These are phyloP conservation scores for Malus hybrid DNA, from an alignment of 331 rosid species.

Conservation along the genomic window DNA sequence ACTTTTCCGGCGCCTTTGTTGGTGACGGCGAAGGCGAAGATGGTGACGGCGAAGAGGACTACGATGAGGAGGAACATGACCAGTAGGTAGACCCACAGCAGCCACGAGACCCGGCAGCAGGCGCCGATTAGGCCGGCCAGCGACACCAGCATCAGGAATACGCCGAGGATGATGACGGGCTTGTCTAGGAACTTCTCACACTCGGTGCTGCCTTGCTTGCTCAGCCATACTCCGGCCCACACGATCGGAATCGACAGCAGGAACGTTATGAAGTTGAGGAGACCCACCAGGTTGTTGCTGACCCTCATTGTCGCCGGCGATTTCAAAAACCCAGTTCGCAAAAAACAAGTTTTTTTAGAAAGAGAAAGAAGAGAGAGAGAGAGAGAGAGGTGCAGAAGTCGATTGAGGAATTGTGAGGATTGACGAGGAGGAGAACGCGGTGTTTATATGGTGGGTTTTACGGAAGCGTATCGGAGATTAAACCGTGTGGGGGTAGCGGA, in stretches of 20 bases:
- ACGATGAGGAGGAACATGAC: constrained; percentile 84
- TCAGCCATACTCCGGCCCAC: constrained; percentile 60
- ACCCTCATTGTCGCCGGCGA: background rate
- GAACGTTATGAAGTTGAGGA: constrained; percentile 64
- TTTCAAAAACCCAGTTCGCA: background rate
- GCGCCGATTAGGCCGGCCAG: constrained; percentile 79
- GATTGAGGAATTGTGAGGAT: background rate
- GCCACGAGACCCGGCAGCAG: constrained; percentile 66
- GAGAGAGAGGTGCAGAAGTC: no score
- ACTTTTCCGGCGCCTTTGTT: constrained; percentile 67
- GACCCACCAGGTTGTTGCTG: constrained; percentile 68
- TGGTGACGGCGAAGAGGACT: constrained; percentile 47
- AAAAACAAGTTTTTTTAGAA: background rate
- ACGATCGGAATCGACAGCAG: constrained; percentile 67
- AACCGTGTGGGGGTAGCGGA: no score
- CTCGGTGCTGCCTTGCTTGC: constrained; percentile 46
- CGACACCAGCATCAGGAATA: constrained; percentile 62
- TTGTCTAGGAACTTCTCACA: constrained; percentile 65
- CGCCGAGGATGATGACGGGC: constrained; percentile 59
- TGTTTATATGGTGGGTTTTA: background rate
- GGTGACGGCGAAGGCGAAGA: constrained; percentile 72
- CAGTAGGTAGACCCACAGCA: constrained; percentile 80
- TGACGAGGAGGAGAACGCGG: background rate
- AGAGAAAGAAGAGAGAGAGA: background rate
- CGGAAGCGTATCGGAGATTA: background rate